phyloP scores from a whole-genome alignment of 148 eudicot species.

The Rhododendron ferrugineum region DNA sequence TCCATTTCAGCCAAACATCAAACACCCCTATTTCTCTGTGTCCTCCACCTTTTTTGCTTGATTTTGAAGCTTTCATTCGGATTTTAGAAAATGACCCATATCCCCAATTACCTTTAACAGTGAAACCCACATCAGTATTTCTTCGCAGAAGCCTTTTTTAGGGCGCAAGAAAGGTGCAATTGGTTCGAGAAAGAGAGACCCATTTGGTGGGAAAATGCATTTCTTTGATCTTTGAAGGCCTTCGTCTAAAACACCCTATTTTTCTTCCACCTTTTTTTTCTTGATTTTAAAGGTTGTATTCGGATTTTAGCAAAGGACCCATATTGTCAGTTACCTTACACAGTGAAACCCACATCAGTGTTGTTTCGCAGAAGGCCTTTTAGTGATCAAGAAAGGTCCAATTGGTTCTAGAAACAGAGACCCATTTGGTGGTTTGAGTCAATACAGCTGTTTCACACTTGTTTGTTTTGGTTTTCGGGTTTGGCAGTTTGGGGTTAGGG shows the following conservation, averaged over 20 bases:
- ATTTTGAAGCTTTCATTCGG: neutral
- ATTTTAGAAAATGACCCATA: neutral
- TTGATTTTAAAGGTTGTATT: neutral
- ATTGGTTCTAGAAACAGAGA: neutral
- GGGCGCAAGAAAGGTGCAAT: neutral
- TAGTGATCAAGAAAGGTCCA: neutral
- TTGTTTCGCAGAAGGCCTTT: neutral
- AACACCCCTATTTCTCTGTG: neutral
- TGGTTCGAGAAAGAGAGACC: neutral
- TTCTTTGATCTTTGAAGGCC: neutral
- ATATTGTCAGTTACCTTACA: conserved; percentile 1
- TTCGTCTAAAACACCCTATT: neutral
- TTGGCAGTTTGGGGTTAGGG: neutral
- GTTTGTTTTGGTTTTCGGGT: neutral
- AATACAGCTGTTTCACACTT: neutral
- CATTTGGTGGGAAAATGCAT: neutral
- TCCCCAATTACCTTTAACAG: neutral
- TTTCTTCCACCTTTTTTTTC: neutral
- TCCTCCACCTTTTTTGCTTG: neutral
- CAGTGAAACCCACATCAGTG: neutral
- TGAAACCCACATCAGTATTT: neutral
- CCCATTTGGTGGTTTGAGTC: neutral
- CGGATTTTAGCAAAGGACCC: neutral
- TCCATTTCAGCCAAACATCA: neutral
- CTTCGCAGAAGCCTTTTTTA: neutral